Conservation (phyloP, 2,329 filamentous ascomycete genomes). For the Macrophomina phaseolina region DNA sequence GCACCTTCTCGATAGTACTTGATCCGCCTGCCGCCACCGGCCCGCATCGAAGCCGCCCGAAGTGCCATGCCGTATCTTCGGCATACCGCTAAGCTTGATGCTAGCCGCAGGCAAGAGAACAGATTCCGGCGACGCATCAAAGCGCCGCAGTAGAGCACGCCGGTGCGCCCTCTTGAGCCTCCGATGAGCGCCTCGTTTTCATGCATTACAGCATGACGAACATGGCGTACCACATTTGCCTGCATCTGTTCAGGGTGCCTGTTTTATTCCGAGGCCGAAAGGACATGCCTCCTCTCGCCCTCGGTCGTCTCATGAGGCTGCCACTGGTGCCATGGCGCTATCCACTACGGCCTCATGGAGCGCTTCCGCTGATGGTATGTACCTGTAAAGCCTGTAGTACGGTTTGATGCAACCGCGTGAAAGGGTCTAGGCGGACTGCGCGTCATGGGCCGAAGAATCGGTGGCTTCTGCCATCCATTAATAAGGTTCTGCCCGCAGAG, state of each 20-base stretch:
- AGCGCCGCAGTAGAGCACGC: too few relatives aligned
- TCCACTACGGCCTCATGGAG: neutral
- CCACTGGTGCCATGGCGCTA: neutral
- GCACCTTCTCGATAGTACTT: neutral
- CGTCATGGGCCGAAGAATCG: neutral
- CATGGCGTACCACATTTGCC: too few relatives aligned
- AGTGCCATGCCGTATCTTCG: neutral
- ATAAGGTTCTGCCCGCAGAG: neutral
- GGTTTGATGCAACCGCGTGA: neutral
- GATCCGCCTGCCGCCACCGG: neutral
- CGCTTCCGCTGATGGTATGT: neutral
- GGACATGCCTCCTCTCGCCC: neutral
- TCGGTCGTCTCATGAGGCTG: neutral
- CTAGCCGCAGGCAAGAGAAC: too few relatives aligned
- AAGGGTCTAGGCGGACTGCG: neutral
- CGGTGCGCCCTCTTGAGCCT: too few relatives aligned
- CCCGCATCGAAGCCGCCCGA: neutral
- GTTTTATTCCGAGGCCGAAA: neutral
- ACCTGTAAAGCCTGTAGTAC: neutral
- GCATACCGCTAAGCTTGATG: too few relatives aligned
- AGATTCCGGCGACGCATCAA: too few relatives aligned
- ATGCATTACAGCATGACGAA: too few relatives aligned
- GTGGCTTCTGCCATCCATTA: neutral
- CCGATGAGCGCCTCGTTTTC: too few relatives aligned
- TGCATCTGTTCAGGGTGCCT: too few relatives aligned